These are phyloP conservation scores for Cercospora sesami DNA, from an alignment of 2,329 filamentous ascomycete genomes.

Conservation along the genomic window DNA sequence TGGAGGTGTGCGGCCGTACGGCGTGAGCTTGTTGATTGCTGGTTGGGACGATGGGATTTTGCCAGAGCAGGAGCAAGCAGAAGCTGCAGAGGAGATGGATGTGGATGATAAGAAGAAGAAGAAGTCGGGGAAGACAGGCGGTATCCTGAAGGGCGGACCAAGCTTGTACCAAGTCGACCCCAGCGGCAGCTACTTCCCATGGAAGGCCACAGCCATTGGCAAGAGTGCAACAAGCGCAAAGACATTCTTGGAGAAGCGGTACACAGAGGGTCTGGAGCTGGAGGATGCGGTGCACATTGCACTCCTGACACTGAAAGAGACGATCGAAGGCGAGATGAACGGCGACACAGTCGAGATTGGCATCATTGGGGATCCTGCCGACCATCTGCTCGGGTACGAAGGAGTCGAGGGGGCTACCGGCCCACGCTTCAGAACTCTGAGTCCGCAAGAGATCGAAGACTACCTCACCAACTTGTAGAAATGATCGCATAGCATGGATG, in stretches of 20 bases:
- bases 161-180: constrained; percentile 99
- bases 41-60: constrained; percentile 97
- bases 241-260: constrained; percentile 98
- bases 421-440: constrained; percentile 90
- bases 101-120: constrained; percentile 73
- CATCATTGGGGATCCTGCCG: constrained; percentile 90
- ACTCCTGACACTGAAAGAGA: constrained; percentile 94
- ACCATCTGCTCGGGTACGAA: constrained; percentile 88
- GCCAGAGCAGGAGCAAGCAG: constrained; percentile 72
- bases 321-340: constrained; percentile 99
- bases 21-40: constrained; percentile 90
- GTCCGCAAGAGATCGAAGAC: constrained; percentile 97
- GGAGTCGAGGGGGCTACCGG: constrained; percentile 82
- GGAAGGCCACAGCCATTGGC: constrained; percentile 98
- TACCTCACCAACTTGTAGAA: constrained; percentile 95
- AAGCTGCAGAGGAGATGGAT: constrained; percentile 55
- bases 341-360: constrained; percentile 96
- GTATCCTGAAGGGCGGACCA: constrained; percentile 90
- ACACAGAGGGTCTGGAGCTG: constrained; percentile 93
- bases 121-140: constrained; percentile 82
- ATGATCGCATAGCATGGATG: constrained; percentile 21
- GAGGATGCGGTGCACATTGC: constrained; percentile 99
- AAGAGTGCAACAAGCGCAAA: constrained; percentile 98
- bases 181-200: constrained; percentile 98
- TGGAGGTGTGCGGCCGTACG: constrained; percentile 94